Base-by-base conservation (phyloP, 2,329 filamentous ascomycete species). In the Phyllosticta citriasiana region DNA sequence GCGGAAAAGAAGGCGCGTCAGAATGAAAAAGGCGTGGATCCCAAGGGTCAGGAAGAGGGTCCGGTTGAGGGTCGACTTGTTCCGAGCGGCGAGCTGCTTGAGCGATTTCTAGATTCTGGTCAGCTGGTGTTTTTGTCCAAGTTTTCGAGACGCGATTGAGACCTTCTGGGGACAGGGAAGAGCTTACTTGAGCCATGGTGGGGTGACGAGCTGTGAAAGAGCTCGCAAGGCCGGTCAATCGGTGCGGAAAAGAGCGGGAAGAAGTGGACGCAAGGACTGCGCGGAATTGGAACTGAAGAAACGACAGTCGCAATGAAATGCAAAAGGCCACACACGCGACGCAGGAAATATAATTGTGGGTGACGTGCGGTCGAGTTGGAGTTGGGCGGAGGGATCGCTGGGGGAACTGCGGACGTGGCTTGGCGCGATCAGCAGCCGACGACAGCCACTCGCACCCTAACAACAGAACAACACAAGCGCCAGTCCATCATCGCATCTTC, bases 41-140 rank as follows among this genome's bases (percentile, higher is more conserved):
- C 78, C 70, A 64, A 89, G 78, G 54, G 90, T 87, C 64, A 88
- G 88, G 60, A 89, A 78, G 73, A 96, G 93, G 26, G 94, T 89
- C 70, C 86, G 89, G 71, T 88, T 89, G 55, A 99, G 85, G 53
- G 88, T 81, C 35, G 84, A 79, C 55, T 84, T 80, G 75, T 97
- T 97, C 76, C 88, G 84, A 67, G 88, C 88, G 62, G 94, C 94
- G 60, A 87, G 82, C 52, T 81, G 79, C 66, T 81, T 81, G 65
- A 77, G 76, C 61, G 78, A 77, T 80, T 80, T 80, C 78, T 80
- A 65, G 2, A 53, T 10, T n/a, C 8, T 26, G 35, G 47, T 61
- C 14, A 61, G 59, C 10, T 47, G 6, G 40, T n/a, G 14, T 47
- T 47, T 47, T n/a, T 6, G 14, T n/a, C 14, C 16, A n/a, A 47